Evolutionary conservation across 2,329 filamentous ascomycete genomes (phyloP).

Genomic region (Boeremia exigua): DNA sequence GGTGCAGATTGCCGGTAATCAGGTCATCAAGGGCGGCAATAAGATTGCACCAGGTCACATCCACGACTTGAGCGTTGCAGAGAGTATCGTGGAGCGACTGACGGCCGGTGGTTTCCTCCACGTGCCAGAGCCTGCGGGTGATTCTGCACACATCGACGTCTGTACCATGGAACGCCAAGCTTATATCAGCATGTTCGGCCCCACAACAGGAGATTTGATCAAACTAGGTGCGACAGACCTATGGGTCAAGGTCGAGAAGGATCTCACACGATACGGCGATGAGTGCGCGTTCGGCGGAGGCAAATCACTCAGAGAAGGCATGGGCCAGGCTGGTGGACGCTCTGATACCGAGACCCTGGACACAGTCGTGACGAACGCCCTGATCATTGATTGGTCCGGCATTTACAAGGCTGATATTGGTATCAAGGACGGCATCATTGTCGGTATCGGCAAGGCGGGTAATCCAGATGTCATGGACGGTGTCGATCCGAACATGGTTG

Average conservation of each 20-base stretch:
- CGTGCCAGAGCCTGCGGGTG: slow-evolving; percentile 67
- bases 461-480: slow-evolving; percentile 98
- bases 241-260: slow-evolving; percentile 89
- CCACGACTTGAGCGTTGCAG: slow-evolving; percentile 64
- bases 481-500: slow-evolving; percentile 76
- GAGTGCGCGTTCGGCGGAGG: slow-evolving; percentile 96
- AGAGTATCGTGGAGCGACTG: slow-evolving; percentile 71
- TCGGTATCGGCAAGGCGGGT: slow-evolving; percentile 90
- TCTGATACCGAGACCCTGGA: slow-evolving; percentile 76
- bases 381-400: slow-evolving; percentile 88
- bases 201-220: slow-evolving; percentile 86
- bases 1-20: slow-evolving; percentile 84
- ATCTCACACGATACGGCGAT: slow-evolving; percentile 84
- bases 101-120: slow-evolving; percentile 80
- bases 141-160: slow-evolving; percentile 63
- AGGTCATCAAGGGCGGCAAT: slow-evolving; percentile 85
- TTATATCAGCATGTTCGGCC: slow-evolving; percentile 90
- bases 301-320: slow-evolving; percentile 91
- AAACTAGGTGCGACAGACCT: slow-evolving; percentile 83
- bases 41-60: slow-evolving; percentile 75
- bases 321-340: slow-evolving; percentile 88
- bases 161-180: slow-evolving; percentile 77
- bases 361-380: slow-evolving; percentile 84
- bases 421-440: slow-evolving; percentile 84
- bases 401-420: slow-evolving; percentile 98